phyloP scores from a whole-genome alignment of 2,329 filamentous ascomycete species.

The Fusarium caatingaense region DNA sequence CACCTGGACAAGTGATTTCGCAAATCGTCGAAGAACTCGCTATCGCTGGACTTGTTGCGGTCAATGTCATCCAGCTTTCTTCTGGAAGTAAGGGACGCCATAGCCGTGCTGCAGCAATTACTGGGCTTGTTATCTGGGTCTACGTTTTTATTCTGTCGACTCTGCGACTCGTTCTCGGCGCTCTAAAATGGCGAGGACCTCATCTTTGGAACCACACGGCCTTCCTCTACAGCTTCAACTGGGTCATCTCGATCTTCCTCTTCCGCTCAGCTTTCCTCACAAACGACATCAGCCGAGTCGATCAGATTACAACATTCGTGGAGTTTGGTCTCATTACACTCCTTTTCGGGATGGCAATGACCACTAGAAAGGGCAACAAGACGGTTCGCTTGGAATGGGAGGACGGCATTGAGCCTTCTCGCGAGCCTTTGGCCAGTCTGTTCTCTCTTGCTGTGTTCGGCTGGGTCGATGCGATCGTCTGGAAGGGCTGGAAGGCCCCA shows the following conservation, averaged over 20 bases:
- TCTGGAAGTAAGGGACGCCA: conserved; percentile 68
- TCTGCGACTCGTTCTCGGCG: conserved; percentile 75
- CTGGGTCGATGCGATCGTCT: conserved; percentile 92
- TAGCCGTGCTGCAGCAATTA: conserved; percentile 70
- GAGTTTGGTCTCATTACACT: conserved; percentile 82
- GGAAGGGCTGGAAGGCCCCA: conserved; percentile 86
- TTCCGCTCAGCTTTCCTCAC: conserved; percentile 90
- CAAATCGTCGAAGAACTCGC: conserved; percentile 80
- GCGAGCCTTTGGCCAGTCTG: conserved; percentile 87
- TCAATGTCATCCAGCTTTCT: conserved; percentile 74
- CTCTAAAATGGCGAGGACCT: conserved; percentile 73
- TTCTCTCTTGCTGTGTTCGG: conserved; percentile 88
- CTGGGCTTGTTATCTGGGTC: conserved; percentile 79
- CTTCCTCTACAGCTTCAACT: conserved; percentile 82
- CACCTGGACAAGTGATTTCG: conserved; percentile 76
- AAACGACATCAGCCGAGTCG: conserved; percentile 69
- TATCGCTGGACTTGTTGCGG: conserved; percentile 75
- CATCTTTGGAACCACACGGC: conserved; percentile 94
- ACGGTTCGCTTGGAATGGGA: conserved; percentile 89
- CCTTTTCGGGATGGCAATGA: conserved; percentile 79
- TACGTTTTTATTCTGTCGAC: conserved; percentile 82
- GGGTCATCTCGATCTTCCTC: conserved; percentile 78
- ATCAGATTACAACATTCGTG: conserved; percentile 73
- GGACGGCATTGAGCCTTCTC: conserved; percentile 85
- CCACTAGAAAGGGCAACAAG: conserved; percentile 92